phyloP scores from a whole-genome alignment of 176 grass and related monocot genomes.

The Aegilops umbellulata region DNA sequence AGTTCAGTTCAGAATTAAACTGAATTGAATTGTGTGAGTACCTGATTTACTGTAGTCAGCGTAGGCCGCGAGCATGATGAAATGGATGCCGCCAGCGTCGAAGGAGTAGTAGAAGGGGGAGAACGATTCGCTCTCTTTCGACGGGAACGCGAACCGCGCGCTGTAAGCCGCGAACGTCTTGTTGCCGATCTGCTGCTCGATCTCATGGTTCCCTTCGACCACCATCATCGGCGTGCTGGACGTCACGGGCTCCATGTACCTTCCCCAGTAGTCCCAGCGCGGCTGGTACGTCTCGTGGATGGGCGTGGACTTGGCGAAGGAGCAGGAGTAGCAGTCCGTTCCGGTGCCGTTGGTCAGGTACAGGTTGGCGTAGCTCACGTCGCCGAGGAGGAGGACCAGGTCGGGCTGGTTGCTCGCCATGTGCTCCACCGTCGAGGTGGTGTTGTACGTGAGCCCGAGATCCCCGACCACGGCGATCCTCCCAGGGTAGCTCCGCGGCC shows the following conservation, averaged over 20 bases:
- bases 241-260: conserved; percentile 83
- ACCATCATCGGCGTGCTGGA: conserved; percentile 80
- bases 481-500: conserved; percentile 58
- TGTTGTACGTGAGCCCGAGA: conserved; percentile 82
- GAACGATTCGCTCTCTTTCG: conserved; percentile 56
- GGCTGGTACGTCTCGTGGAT: conserved; percentile 89
- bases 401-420: conserved; percentile 70
- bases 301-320: conserved; percentile 53
- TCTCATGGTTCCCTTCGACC: conserved; percentile 87
- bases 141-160: conserved; percentile 73
- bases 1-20: no score
- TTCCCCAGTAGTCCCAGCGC: conserved; percentile 96
- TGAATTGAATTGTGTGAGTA: background rate
- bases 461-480: conserved; percentile 79
- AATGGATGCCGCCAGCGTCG: conserved; percentile 79
- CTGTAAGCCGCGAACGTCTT: conserved; percentile 69
- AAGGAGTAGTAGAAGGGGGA: conserved; percentile 93
- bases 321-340: conserved; percentile 71
- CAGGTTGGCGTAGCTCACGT: conserved; percentile 83
- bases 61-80: conserved; percentile 83
- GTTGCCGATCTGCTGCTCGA: conserved; percentile 60
- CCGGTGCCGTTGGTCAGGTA: conserved; percentile 86
- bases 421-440: conserved; percentile 77
- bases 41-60: conserved; percentile 58
- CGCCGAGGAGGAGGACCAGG: conserved; percentile 78